Evolutionary conservation across 352 stramenopile genomes (phyloP).

Genomic region (Phytophthora chlamydospora): DNA sequence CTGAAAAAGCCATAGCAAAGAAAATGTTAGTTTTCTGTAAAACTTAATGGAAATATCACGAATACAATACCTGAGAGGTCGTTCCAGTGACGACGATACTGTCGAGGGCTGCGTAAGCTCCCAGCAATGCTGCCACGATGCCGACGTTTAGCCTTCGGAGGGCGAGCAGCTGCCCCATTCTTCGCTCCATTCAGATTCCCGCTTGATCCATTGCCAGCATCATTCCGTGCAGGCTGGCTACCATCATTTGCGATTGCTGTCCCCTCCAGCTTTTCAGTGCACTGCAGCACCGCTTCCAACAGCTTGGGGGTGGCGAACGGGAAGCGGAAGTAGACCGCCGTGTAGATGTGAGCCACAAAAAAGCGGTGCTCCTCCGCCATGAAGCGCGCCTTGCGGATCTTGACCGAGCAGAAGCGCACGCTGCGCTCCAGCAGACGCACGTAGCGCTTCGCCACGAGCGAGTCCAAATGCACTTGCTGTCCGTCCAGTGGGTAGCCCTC

Average conservation of each 20-base stretch:
- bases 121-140: conserved; percentile 24
- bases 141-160: conserved; percentile 26
- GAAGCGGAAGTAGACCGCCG: conserved; percentile 75
- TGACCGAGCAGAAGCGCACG: conserved; percentile 61
- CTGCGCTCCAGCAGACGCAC: conserved; percentile 63
- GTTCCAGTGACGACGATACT: conserved; percentile 66
- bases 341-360: conserved; percentile 77
- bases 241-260: conserved; percentile 4
- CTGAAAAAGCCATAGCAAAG: conserved; percentile 18
- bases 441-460: conserved; percentile 64
- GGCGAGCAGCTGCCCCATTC: conserved; percentile 8
- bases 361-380: conserved; percentile 76
- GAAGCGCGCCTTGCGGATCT: conserved; percentile 70
- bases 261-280: conserved; percentile 60
- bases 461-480: conserved; percentile 55
- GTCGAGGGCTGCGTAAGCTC: conserved; percentile 57
- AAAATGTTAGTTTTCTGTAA: background rate
- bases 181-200: conserved; percentile 18
- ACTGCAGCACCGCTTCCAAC: conserved; percentile 59
- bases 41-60: background rate
- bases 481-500: conserved; percentile 64
- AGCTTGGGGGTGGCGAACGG: conserved; percentile 49
- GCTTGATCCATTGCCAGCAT: conserved; percentile 13
- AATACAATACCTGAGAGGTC: conserved; percentile 45
- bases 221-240: conserved; percentile 8